These are phyloP conservation scores for Rhodomyrtus psidioides DNA, from an alignment of 441 rosid species.

Conservation along the genomic window DNA sequence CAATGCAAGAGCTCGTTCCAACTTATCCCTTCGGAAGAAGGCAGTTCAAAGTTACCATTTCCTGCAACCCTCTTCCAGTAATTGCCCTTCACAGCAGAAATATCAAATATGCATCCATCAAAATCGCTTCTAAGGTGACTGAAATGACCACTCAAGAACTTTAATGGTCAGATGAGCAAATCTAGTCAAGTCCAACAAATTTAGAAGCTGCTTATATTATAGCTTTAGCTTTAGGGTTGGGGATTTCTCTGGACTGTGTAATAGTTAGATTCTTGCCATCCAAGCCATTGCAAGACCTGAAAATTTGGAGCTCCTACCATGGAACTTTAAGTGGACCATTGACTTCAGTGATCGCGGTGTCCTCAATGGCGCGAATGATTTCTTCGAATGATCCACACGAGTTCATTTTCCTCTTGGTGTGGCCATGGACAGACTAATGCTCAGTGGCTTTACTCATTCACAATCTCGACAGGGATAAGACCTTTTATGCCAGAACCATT, in stretches of 20 bases:
- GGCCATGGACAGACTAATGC: neutral
- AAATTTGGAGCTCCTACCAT: neutral
- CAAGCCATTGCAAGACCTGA: neutral
- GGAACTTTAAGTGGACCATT: neutral
- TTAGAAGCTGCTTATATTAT: neutral
- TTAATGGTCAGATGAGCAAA: neutral
- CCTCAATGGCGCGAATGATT: neutral
- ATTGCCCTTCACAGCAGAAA: neutral
- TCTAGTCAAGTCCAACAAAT: neutral
- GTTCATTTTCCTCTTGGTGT: neutral
- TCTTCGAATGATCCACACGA: neutral
- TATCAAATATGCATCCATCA: neutral
- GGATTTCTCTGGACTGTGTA: neutral
- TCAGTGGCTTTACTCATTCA: neutral
- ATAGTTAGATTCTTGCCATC: neutral
- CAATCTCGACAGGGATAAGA: too few relatives aligned
- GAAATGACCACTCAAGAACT: neutral
- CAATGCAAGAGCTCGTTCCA: neutral
- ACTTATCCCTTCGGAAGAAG: neutral
- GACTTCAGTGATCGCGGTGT: neutral
- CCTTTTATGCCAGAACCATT: neutral
- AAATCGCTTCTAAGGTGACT: neutral
- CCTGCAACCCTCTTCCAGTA: neutral
- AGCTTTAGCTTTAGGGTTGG: neutral
- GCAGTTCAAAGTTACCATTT: neutral